These are phyloP conservation scores for Choricystis sp. DNA, from an alignment of 139 green algal genomes.

Conservation along the genomic window DNA sequence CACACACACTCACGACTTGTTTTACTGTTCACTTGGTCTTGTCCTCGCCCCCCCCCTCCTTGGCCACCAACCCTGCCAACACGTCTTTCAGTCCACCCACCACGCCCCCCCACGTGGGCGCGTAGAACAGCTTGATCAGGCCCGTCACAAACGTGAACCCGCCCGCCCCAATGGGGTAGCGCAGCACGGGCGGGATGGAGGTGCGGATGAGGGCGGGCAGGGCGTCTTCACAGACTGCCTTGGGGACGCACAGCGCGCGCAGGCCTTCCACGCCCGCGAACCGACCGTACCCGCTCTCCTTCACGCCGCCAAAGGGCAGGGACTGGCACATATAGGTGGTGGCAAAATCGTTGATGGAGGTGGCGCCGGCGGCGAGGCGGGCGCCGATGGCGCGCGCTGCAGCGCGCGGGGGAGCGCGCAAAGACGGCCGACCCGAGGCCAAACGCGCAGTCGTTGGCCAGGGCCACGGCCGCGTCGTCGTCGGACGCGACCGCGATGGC, in stretches of 20 bases:
- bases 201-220: slow-evolving; percentile 55
- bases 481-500: slow-evolving; percentile 21
- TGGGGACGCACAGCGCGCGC: slow-evolving; percentile 68
- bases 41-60: too few relatives aligned
- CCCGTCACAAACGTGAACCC: slow-evolving; percentile 55
- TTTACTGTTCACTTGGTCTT: too few relatives aligned
- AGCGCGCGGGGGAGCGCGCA: slow-evolving; percentile 23
- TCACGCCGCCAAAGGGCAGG: slow-evolving; percentile 95
- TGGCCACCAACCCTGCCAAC: too few relatives aligned
- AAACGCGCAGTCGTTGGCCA: slow-evolving; percentile 92
- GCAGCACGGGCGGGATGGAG: slow-evolving; percentile 71
- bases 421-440: slow-evolving; percentile 86
- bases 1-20: too few relatives aligned
- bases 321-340: slow-evolving; percentile 96
- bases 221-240: slow-evolving; percentile 68
- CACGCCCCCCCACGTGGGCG: slow-evolving; percentile 15
- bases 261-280: slow-evolving; percentile 91
- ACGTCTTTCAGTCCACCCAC: not conserved
- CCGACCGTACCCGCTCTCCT: slow-evolving; percentile 84
- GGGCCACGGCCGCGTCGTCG: slow-evolving; percentile 73
- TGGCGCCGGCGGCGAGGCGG: slow-evolving; percentile 71
- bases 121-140: slow-evolving; percentile 82
- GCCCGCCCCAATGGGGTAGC: slow-evolving; percentile 43
- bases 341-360: slow-evolving; percentile 88
- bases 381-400: slow-evolving; percentile 37